Base-by-base conservation (phyloP, 768 basidiomycete species). In the Russula virescens region DNA sequence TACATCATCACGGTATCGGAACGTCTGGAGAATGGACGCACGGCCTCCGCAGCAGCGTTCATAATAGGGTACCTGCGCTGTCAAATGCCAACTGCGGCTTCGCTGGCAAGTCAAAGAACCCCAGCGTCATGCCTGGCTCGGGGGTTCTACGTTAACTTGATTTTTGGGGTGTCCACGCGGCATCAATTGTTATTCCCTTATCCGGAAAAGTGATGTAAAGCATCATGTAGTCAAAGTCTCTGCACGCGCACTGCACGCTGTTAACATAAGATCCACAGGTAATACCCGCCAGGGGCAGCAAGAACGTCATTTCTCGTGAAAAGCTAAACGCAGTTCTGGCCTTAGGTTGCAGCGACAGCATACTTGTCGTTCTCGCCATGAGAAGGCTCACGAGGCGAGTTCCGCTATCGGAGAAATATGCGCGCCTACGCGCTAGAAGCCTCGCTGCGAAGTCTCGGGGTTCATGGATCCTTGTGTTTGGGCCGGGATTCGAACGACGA, bases 121-220 rank as follows among this genome's bases (percentile, higher is more conserved):
- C 40, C n/a, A 45, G 31, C 54, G 21, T 45, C 54, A 45, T 6
- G 42, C 19, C 26, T 3, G 25, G n/a, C n/a, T n/a, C n/a, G n/a
- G n/a, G n/a, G n/a, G 1, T 16, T 55, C 54, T 31, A 45, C 26
- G 43, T 55, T 26, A n/a, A 21, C 42, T 55, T 55, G 42, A 55
- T 19, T 55, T 55, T 40, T 55, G 54, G 42, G 54, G 54, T 55
- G 13, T 21, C 31, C 42, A 45, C 45, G 59, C 59, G 58, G 50
- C 28, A 42, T 16, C 51, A 34, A 42, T 34, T 6, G 50, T 21
- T 18, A 46, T n/a, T 46, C 31, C 59, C 42, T 46, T 34, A 35
- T 52, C 23, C 31, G 34, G 42, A 31, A 23, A 18, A n/a, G 25
- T 13, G 42, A 53, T 40, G 50, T 16, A 11, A 23, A n/a, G 16